Conservation (phyloP, 768 basidiomycete genomes). For the Pulveroboletus sp. region DNA sequence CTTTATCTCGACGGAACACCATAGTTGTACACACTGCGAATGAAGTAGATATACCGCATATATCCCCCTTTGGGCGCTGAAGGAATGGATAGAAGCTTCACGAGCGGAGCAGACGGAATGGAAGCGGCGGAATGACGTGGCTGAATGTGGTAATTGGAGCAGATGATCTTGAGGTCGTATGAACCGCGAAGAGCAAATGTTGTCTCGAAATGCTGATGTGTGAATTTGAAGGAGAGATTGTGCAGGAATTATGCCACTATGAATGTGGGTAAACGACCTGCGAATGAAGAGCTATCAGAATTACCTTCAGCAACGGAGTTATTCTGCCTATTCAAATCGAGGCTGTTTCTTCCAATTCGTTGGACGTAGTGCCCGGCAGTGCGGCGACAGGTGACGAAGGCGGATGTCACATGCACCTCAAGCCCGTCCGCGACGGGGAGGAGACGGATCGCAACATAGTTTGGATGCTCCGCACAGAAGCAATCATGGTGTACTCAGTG, state of each 20-base stretch:
- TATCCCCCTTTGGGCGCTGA: too few relatives aligned
- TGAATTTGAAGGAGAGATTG: slow-evolving; percentile 1
- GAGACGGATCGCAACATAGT: too few relatives aligned
- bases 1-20: too few relatives aligned
- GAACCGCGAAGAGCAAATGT: neutral
- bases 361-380: too few relatives aligned
- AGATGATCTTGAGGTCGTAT: neutral
- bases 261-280: neutral
- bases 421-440: neutral
- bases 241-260: neutral
- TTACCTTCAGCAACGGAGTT: neutral
- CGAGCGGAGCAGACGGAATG: neutral
- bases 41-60: too few relatives aligned
- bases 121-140: neutral
- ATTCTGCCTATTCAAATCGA: neutral
- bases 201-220: too few relatives aligned
- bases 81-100: neutral
- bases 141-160: neutral
- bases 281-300: neutral
- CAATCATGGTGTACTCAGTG: neutral
- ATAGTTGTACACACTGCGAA: too few relatives aligned
- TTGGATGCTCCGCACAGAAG: neutral
- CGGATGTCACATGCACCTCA: neutral
- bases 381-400: neutral
- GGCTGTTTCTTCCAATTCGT: neutral